Conservation (phyloP, 345 rosid species). For the Populus simonii region DNA sequence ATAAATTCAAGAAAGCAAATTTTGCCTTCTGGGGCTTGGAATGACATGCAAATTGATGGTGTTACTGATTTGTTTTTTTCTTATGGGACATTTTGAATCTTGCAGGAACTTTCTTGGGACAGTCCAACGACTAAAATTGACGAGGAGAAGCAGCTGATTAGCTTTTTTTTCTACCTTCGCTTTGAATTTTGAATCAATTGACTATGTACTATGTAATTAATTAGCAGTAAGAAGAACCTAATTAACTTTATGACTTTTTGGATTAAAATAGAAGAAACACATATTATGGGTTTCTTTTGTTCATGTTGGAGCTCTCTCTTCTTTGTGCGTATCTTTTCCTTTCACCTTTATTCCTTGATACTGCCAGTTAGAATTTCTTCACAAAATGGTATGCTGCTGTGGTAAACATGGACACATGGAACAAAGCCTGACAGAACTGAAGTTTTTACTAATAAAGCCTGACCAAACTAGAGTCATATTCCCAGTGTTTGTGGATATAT, state of each 20-base stretch:
- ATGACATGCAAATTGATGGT: background rate
- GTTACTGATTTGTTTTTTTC: background rate
- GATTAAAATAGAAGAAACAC: background rate
- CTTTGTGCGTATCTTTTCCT: background rate
- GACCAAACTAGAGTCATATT: background rate
- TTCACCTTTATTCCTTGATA: background rate
- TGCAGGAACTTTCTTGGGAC: slow-evolving; percentile 36
- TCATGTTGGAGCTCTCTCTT: background rate
- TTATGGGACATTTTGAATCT: background rate
- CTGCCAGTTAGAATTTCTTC: background rate
- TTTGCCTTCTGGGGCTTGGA: background rate
- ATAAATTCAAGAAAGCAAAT: background rate
- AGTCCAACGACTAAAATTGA: slow-evolving; percentile 35
- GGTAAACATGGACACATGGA: background rate
- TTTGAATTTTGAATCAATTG: background rate
- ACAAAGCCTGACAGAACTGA: background rate
- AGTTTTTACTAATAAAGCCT: background rate
- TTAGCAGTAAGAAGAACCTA: background rate
- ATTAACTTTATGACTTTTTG: slow-evolving; percentile 5
- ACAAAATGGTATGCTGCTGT: background rate
- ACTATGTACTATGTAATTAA: background rate
- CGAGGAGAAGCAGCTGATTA: slow-evolving; percentile 15
- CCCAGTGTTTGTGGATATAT: background rate
- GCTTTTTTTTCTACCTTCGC: background rate
- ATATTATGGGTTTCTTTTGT: background rate